Percentiles rank a stretch among this genome's conserved stretches.
These are phyloP conservation scores for Akebia trifoliata DNA, from an alignment of 164 flowering plant genomes.

Conservation along the genomic window DNA sequence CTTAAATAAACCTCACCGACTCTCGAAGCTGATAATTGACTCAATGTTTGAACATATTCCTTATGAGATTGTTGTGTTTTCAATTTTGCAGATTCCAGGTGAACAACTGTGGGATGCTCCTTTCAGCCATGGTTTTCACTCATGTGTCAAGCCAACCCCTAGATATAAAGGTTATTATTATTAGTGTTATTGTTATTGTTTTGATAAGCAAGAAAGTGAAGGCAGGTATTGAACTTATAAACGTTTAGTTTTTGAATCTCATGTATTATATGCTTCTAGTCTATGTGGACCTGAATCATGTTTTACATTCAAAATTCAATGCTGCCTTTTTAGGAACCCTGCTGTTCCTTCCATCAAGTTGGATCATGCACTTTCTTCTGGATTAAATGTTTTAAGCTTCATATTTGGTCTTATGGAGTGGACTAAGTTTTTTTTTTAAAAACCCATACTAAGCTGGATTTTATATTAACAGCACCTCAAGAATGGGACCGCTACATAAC, in stretches of 20 bases:
- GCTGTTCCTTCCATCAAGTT: neutral
- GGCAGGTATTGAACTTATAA: too few species aligned
- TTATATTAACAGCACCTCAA: constrained; percentile 37
- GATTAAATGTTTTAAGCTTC: neutral
- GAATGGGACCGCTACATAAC: constrained; percentile 57
- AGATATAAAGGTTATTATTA: constrained; percentile 52
- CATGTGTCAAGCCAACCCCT: constrained; percentile 65
- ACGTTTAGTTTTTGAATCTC: too few species aligned
- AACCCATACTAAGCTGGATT: neutral
- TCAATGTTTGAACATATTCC: neutral
- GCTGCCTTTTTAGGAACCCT: neutral
- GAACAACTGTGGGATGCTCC: constrained; percentile 60
- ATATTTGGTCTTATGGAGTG: neutral
- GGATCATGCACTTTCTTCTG: too few species aligned
- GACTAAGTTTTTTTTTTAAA: neutral
- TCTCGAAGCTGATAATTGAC: neutral
- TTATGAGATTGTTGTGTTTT: neutral
- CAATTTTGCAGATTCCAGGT: constrained; percentile 34
- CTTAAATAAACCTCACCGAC: too few species aligned
- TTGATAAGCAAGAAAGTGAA: too few species aligned
- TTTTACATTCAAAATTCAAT: neutral
- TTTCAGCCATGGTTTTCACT: constrained; percentile 46
- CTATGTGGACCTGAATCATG: neutral
- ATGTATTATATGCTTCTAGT: neutral
- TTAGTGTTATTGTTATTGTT: too few species aligned